Conservation (phyloP, 441 rosid species). For the Pelargonium australe region DNA sequence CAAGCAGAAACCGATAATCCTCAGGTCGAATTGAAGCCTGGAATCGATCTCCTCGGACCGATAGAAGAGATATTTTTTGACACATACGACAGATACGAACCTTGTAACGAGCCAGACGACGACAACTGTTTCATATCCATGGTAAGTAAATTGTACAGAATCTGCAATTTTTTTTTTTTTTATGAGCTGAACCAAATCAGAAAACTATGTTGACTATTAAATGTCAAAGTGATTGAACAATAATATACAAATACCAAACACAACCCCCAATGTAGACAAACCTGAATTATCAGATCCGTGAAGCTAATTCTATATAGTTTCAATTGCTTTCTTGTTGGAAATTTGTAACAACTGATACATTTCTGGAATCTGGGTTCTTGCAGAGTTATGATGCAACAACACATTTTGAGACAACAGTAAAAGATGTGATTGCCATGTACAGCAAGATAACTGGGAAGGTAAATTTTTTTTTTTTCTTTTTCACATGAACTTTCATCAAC, state of each 20-base stretch:
- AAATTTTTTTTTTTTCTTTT: not conserved
- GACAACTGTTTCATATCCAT: slow-evolving; percentile 60
- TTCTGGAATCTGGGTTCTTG: slow-evolving; percentile 14
- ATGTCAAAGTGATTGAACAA: no score
- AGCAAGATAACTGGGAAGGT: slow-evolving; percentile 69
- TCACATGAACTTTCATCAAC: not conserved
- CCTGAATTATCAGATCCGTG: no score
- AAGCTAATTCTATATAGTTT: not conserved
- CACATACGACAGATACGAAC: slow-evolving; percentile 49
- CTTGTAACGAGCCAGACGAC: slow-evolving; percentile 34
- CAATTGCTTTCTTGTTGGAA: not conserved
- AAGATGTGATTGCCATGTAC: slow-evolving; percentile 55
- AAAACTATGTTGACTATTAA: not conserved
- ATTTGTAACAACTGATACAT: not conserved
- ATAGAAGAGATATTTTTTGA: slow-evolving; percentile 56
- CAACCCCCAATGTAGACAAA: no score
- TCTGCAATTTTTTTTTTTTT: not conserved
- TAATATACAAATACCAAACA: no score
- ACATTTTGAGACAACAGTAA: slow-evolving; percentile 57
- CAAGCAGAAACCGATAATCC: slow-evolving; percentile 66
- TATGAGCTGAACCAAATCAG: no score
- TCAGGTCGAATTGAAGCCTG: slow-evolving; percentile 58
- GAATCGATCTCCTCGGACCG: slow-evolving; percentile 52
- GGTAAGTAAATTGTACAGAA: slow-evolving; percentile 27
- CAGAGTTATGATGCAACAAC: slow-evolving; percentile 68